These are phyloP conservation scores for Scorias spongiosa DNA, from an alignment of 2,329 filamentous ascomycete species.

Conservation along the genomic window DNA sequence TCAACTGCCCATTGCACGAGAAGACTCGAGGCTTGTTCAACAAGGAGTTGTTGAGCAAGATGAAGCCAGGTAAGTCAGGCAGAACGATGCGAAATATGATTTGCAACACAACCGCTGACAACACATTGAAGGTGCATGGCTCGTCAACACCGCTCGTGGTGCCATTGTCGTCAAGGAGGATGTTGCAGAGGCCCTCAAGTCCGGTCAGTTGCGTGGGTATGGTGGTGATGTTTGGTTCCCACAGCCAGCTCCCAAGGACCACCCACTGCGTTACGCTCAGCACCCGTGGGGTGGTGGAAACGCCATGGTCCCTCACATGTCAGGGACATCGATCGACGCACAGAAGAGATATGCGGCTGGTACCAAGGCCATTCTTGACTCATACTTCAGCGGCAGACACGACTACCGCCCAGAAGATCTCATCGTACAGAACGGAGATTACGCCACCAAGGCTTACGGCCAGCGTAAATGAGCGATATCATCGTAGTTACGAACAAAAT, in stretches of 20 bases:
- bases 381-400: slow-evolving; percentile 73
- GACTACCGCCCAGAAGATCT: slow-evolving; percentile 86
- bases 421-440: slow-evolving; percentile 79
- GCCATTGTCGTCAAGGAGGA: slow-evolving; percentile 99
- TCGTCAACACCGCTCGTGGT: slow-evolving; percentile 96
- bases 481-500: no score
- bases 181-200: slow-evolving; percentile 83
- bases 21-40: slow-evolving; percentile 94
- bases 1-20: slow-evolving; percentile 98
- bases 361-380: slow-evolving; percentile 77
- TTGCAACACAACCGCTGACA: no score
- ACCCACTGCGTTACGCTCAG: slow-evolving; percentile 69
- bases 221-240: slow-evolving; percentile 91
- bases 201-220: slow-evolving; percentile 80
- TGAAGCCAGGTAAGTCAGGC: slow-evolving; percentile 66
- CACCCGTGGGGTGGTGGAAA: slow-evolving; percentile 96
- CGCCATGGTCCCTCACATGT: slow-evolving; percentile 98
- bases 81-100: background rate
- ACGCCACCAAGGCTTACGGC: slow-evolving; percentile 88
- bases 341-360: slow-evolving; percentile 52
- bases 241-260: slow-evolving; percentile 86
- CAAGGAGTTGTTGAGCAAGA: slow-evolving; percentile 96
- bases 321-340: slow-evolving; percentile 93
- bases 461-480: slow-evolving; percentile 36
- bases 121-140: slow-evolving; percentile 56